Evolutionary conservation across 2,329 filamentous ascomycete genomes (phyloP).

Genomic region (Ophiostoma australiae): DNA sequence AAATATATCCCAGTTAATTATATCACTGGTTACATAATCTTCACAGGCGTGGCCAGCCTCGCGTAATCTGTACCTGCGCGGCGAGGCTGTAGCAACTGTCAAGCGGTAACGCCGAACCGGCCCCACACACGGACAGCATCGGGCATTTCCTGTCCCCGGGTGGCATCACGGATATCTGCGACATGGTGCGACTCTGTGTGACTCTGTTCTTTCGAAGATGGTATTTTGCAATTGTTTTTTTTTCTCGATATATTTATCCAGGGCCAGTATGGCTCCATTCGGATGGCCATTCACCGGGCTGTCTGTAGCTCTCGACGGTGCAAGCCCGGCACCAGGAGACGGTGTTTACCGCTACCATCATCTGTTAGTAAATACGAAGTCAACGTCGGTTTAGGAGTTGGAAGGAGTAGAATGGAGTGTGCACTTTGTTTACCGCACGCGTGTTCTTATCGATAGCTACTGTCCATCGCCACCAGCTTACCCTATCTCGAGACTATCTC

Average conservation of each 20-base stretch:
- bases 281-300: neutral
- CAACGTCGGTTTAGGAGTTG: neutral
- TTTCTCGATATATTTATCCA: no score
- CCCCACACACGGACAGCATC: slow-evolving; percentile 4
- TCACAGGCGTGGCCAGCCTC: neutral
- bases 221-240: no score
- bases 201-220: neutral
- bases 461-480: neutral
- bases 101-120: slow-evolving; percentile 1
- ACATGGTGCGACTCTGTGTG: neutral
- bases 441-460: neutral
- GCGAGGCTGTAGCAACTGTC: neutral
- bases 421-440: neutral
- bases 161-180: neutral
- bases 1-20: no score
- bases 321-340: neutral
- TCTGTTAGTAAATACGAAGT: neutral
- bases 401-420: no score
- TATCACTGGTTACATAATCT: neutral
- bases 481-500: neutral
- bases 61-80: neutral
- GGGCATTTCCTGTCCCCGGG: neutral
- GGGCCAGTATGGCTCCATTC: neutral
- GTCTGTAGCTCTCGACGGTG: neutral
- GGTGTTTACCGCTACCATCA: neutral